phyloP scores from a whole-genome alignment of 139 green algal species.

The Pedinophyceae sp. region DNA sequence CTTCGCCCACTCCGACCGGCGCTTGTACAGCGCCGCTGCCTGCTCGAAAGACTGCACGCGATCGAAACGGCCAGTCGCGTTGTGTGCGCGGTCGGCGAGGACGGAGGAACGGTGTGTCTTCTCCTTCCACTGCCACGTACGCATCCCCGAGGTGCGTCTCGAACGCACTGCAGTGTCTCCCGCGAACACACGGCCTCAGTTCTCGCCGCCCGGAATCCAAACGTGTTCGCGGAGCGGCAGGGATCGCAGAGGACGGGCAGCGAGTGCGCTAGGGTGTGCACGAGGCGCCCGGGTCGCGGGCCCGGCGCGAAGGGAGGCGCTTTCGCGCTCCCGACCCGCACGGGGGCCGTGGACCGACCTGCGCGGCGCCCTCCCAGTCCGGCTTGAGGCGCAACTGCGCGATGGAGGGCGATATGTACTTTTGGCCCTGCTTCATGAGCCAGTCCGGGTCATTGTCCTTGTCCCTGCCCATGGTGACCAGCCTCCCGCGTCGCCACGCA shows the following conservation, averaged over 20 bases:
- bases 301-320: too few species aligned
- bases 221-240: too few species aligned
- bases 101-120: neutral
- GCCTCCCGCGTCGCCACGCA: too few species aligned
- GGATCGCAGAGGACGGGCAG: too few species aligned
- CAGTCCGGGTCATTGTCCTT: conserved; percentile 26
- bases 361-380: conserved; percentile 51
- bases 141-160: neutral
- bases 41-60: too few species aligned
- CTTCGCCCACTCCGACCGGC: conserved; percentile 22
- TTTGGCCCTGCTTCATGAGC: conserved; percentile 42
- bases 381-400: conserved; percentile 43
- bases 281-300: too few species aligned
- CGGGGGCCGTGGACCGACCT: too few species aligned
- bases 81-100: neutral
- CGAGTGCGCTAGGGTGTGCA: too few species aligned
- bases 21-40: conserved; percentile 48
- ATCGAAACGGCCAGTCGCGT: too few species aligned
- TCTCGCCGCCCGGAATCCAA: neutral
- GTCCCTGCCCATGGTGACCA: too few species aligned
- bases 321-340: too few species aligned
- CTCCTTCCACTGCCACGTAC: neutral
- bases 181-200: neutral
- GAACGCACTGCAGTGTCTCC: neutral
- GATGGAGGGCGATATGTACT: conserved; percentile 32